Evolutionary conservation across 352 stramenopile genomes (phyloP).

Genomic region (Phytophthora pini): DNA sequence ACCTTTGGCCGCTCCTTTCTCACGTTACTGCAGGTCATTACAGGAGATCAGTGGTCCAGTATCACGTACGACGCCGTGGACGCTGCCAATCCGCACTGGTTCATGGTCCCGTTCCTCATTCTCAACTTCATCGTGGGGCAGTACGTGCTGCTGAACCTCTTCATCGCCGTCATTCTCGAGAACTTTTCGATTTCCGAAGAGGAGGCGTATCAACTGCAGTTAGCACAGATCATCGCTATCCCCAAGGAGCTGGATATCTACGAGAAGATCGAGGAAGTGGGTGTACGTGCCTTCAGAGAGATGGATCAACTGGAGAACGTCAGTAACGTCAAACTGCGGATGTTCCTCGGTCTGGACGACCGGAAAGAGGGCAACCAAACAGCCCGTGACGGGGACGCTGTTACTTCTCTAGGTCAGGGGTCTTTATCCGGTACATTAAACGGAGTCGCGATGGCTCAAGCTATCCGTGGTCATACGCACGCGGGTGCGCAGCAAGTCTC

Average conservation of each 20-base stretch:
- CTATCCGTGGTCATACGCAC: constrained; percentile 7
- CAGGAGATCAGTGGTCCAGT: constrained; percentile 79
- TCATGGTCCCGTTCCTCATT: constrained; percentile 81
- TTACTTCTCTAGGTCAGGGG: neutral
- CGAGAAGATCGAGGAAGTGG: constrained; percentile 82
- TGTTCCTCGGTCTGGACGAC: constrained; percentile 77
- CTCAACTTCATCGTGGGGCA: constrained; percentile 80
- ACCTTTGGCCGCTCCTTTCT: constrained; percentile 75
- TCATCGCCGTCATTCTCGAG: constrained; percentile 86
- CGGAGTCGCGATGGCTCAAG: constrained; percentile 8
- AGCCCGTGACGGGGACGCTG: neutral
- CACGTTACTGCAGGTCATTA: constrained; percentile 82
- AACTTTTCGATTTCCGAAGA: constrained; percentile 86
- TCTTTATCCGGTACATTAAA: constrained; percentile 1
- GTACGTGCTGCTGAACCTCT: constrained; percentile 84
- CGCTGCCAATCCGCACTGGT: constrained; percentile 63
- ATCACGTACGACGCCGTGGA: constrained; percentile 80
- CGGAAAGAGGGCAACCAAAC: constrained; percentile 13
- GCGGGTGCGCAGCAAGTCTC: constrained; percentile 9
- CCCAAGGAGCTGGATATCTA: constrained; percentile 85
- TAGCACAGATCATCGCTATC: constrained; percentile 84
- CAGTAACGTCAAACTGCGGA: constrained; percentile 79
- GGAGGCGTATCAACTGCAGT: constrained; percentile 83
- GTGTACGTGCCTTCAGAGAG: constrained; percentile 76
- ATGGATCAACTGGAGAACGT: constrained; percentile 85